Evolutionary conservation across 208 protist species (phyloP).

Genomic region (Acanthamoeba rhysodes): DNA sequence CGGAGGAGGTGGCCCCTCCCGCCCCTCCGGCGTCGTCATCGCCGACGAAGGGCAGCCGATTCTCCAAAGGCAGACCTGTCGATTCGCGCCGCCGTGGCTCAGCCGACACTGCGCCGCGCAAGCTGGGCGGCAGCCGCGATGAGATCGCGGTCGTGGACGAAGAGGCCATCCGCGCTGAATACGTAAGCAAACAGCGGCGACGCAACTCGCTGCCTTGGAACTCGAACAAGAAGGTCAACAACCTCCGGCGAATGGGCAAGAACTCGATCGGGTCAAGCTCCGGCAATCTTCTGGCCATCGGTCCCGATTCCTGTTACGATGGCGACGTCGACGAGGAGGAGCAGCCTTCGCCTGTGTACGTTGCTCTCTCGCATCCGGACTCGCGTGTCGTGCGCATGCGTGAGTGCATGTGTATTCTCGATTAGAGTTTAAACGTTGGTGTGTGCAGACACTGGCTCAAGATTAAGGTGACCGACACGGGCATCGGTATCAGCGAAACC

Average conservation of each 20-base stretch:
- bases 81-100: not conserved
- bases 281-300: not conserved
- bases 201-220: conserved; percentile 34
- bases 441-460: conserved; percentile 45
- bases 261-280: not conserved
- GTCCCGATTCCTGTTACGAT: not conserved
- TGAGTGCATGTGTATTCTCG: too few relatives aligned
- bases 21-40: not conserved
- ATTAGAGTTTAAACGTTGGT: too few relatives aligned
- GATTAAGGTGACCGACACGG: conserved; percentile 59
- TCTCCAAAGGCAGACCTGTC: not conserved
- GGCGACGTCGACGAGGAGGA: not conserved
- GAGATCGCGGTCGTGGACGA: not conserved
- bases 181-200: not conserved
- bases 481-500: conserved; percentile 70
- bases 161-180: conserved; percentile 13
- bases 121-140: not conserved
- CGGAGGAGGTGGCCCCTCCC: not conserved
- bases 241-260: not conserved
- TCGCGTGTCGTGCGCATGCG: too few relatives aligned
- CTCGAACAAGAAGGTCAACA: conserved; percentile 20
- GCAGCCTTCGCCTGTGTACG: conserved; percentile 3
- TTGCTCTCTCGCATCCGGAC: not conserved
- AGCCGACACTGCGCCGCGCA: conserved; percentile 17
- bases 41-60: not conserved